Evolutionary conservation across 768 basidiomycete genomes (phyloP), one percentile per base, ranked within the genome.

Genomic region (Mycena filopes): DNA sequence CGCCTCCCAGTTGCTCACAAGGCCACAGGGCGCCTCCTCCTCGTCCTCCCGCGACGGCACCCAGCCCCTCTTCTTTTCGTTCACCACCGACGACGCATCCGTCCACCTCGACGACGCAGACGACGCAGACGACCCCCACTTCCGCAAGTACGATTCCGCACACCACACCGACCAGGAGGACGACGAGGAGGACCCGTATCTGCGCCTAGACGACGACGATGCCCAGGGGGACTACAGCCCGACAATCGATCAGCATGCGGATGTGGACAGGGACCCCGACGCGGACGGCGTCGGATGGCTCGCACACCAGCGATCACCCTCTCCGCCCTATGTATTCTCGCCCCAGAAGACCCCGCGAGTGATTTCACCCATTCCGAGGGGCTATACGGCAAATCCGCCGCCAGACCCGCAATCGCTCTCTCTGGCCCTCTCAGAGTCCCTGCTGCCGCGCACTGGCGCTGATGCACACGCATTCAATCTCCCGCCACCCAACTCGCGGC

Each of bases 51-150:
- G 28, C 3, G 45, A 55, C 10, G 48, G 53, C 15, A 49, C 65
- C 9, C 92, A 93, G 77, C 93, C 93, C 57, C 86, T 95, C 76
- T 95, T 95, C 83, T 95, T 92, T 83, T 94, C 93, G 21, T 94
- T 94, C 77, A 89, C 89, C 47, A 92, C 92, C 67, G 91, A 92
- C 79, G 84, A 88, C 57, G 90, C 84, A 58, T 87, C 81, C 75
- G 85, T 75, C 78, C 80, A 89, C 73, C 78, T 91, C 46, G 90
- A 92, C 74, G 92, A 93, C 80, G 73, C 84, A n/a, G 36, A 36
- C n/a, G 49, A 50, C 49, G 25, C 31, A 28, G 90, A 92, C 74
- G 92, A 94, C 76, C 93, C 93, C 1, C 91, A 93, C 79, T 80
- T 93, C 31, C 81, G 83, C 64, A 72, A 80, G 56, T 78, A 83